Evolutionary conservation across 495 filamentous ascomycete genomes (phyloP).

Genomic region (Penicillium paradoxum): DNA sequence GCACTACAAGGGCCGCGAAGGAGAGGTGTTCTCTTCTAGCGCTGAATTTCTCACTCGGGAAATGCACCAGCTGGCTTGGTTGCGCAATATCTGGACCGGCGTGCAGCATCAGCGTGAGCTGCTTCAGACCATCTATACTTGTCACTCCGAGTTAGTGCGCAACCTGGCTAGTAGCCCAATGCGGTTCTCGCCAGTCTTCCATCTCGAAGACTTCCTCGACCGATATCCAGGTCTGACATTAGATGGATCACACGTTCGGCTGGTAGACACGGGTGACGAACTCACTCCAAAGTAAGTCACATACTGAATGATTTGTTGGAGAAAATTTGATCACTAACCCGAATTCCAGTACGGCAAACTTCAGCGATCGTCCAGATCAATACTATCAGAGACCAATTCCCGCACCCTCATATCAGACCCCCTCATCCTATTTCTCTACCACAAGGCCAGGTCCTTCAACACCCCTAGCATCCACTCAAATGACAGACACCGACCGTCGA

Average conservation of each 20-base stretch:
- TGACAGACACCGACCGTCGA: conserved; percentile 11
- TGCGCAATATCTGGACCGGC: conserved; percentile 68
- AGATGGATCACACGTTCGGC: conserved; percentile 51
- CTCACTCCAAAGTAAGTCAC: conserved; percentile 40
- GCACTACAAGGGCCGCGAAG: conserved; percentile 64
- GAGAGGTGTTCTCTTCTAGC: conserved; percentile 59
- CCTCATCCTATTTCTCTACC: conserved; percentile 9
- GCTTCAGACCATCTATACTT: conserved; percentile 65
- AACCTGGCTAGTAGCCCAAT: conserved; percentile 58
- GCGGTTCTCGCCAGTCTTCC: conserved; percentile 72
- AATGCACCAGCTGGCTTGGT: conserved; percentile 70
- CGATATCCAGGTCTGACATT: conserved; percentile 57
- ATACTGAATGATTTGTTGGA: neutral
- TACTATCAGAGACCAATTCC: conserved; percentile 18
- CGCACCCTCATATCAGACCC: conserved; percentile 13
- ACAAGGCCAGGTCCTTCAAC: conserved; percentile 11
- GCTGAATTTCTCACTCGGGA: conserved; percentile 69
- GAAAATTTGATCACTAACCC: neutral
- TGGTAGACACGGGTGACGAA: conserved; percentile 51
- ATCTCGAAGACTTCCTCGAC: conserved; percentile 82
- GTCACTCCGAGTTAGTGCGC: conserved; percentile 69
- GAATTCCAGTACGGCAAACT: neutral
- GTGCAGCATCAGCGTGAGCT: conserved; percentile 76
- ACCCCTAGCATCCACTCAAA: conserved; percentile 10
- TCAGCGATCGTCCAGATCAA: conserved; percentile 19